Evolutionary conservation across 345 rosid genomes (phyloP).

Genomic region (Salix brachista): DNA sequence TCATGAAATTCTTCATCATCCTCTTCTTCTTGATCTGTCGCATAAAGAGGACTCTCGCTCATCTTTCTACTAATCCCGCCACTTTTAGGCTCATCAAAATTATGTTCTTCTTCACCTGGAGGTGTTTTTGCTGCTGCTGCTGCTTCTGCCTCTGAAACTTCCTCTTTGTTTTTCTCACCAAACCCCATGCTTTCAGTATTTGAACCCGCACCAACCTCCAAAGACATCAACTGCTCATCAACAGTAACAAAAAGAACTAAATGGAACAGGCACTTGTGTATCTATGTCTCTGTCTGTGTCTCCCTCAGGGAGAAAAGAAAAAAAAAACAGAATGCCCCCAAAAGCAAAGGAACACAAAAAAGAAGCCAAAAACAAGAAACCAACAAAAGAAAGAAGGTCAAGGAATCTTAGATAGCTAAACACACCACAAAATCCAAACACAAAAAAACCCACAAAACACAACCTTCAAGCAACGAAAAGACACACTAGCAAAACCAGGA

Average conservation of each 20-base stretch:
- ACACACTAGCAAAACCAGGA: conserved; percentile 20
- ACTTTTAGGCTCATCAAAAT: conserved; percentile 15
- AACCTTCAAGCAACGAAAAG: conserved; percentile 23
- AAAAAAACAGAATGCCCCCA: background rate
- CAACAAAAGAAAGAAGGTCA: background rate
- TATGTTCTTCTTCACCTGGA: conserved; percentile 19
- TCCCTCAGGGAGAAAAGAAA: background rate
- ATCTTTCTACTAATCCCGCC: conserved; percentile 24
- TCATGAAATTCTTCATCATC: conserved; percentile 56
- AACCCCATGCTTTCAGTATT: conserved; percentile 38
- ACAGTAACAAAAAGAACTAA: conserved; percentile 7
- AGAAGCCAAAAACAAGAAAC: conserved; percentile 11
- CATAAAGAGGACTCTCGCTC: conserved; percentile 40
- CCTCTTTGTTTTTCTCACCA: conserved; percentile 29
- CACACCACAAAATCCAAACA: conserved; percentile 2
- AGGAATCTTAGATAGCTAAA: conserved; percentile 14
- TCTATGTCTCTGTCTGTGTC: background rate
- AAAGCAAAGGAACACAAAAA: background rate
- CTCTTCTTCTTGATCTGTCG: conserved; percentile 35
- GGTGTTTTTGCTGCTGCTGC: conserved; percentile 7
- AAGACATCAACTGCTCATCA: conserved; percentile 42
- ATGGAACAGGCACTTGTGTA: background rate
- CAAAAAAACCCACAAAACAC: conserved; percentile 22
- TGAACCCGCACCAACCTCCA: conserved; percentile 35
- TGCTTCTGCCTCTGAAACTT: conserved; percentile 19